These are phyloP conservation scores for Sordaria brevicollis DNA, from an alignment of 495 filamentous ascomycete species.

Conservation along the genomic window DNA sequence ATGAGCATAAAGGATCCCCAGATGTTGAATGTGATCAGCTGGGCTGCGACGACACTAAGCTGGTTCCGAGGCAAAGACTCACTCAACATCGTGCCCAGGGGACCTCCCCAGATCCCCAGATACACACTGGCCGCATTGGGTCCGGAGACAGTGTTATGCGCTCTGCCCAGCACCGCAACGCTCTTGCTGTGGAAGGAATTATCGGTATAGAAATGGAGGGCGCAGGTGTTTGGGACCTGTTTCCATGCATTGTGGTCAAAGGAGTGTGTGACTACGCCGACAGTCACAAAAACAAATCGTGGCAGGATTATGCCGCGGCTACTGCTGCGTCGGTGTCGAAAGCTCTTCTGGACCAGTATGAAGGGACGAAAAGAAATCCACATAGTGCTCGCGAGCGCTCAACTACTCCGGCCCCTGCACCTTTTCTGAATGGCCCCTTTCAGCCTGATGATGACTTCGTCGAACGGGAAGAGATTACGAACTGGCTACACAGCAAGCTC, in stretches of 20 bases:
- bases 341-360: slow-evolving; percentile 5
- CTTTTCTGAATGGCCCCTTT: too few relatives aligned
- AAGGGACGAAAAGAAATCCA: too few relatives aligned
- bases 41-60: slow-evolving; percentile 5
- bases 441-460: slow-evolving; percentile 2
- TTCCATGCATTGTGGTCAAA: slow-evolving; percentile 29
- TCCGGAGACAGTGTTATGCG: slow-evolving; percentile 22
- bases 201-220: slow-evolving; percentile 37
- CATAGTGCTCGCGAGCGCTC: too few relatives aligned
- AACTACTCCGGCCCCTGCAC: too few relatives aligned
- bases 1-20: slow-evolving; percentile 18
- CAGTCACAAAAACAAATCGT: slow-evolving; percentile 32
- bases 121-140: slow-evolving; percentile 12
- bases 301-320: slow-evolving; percentile 32
- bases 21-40: slow-evolving; percentile 3
- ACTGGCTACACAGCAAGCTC: neutral
- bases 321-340: slow-evolving; percentile 20
- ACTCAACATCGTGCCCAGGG: neutral
- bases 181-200: slow-evolving; percentile 8
- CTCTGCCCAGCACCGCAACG: slow-evolving; percentile 17
- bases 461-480: neutral
- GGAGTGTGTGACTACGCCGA: slow-evolving; percentile 34
- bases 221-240: slow-evolving; percentile 27
- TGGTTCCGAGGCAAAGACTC: slow-evolving; percentile 3
- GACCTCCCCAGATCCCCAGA: slow-evolving; percentile 5